These are phyloP conservation scores for Pseudoscleropodium purum DNA, from an alignment of 225 moss, liverwort and hornwort genomes.

Conservation along the genomic window DNA sequence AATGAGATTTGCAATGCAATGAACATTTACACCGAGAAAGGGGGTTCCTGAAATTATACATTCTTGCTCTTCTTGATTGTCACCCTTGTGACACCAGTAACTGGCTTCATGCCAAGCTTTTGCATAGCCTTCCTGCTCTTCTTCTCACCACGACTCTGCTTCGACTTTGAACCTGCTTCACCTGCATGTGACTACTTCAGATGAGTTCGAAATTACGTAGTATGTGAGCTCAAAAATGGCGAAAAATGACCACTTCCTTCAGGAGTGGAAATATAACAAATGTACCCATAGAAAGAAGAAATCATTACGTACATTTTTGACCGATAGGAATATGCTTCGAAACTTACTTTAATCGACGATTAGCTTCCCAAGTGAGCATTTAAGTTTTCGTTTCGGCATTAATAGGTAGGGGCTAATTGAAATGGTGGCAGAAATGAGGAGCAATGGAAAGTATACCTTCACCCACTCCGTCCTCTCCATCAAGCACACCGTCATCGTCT, in stretches of 20 bases:
- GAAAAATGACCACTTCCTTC: not conserved
- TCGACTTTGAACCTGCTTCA: conserved; percentile 33
- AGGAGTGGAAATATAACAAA: not conserved
- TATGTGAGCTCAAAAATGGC: not conserved
- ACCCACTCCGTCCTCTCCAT: conserved; percentile 39
- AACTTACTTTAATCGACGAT: not conserved
- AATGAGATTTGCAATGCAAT: not conserved
- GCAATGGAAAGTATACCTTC: conserved; percentile 23
- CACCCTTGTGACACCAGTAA: conserved; percentile 70
- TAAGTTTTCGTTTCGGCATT: not conserved
- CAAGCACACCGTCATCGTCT: conserved; percentile 48
- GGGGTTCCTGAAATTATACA: conserved; percentile 2
- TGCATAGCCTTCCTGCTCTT: conserved; percentile 93
- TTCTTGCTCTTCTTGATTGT: conserved; percentile 96
- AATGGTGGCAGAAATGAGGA: not conserved
- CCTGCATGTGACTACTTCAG: not conserved
- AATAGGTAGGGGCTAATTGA: not conserved
- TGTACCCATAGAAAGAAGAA: not conserved
- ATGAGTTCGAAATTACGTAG: not conserved
- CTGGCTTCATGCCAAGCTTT: conserved; percentile 87
- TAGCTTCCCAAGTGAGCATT: not conserved
- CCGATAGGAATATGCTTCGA: not conserved
- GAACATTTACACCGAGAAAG: not conserved
- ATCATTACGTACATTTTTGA: not conserved
- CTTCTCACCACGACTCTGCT: conserved; percentile 91